Base-by-base conservation (phyloP, 352 stramenopile genomes). In the Phytophthora chlamydospora region DNA sequence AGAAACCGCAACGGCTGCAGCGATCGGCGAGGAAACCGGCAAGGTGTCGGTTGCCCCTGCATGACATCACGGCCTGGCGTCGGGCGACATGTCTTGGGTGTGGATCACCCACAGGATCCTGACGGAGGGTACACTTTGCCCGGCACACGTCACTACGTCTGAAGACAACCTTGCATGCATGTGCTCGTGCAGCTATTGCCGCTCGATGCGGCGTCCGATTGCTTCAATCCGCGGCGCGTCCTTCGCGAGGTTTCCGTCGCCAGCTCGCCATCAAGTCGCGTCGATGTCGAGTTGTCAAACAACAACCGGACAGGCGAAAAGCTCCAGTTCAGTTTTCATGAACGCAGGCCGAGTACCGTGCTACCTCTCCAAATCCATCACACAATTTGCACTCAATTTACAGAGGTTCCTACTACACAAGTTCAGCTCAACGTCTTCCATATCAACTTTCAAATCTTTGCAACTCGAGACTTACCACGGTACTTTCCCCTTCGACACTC, bases 231-330 rank as follows among this genome's bases (percentile, higher is more conserved):
- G n/a, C 27, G n/a, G 52, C 31, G 55, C 46, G 36, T 62, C 44
- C 33, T 35, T 57, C 45, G 44, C 39, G 35, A 63, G 55, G 35
- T 36, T 63, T 63, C 49, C 49, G 48, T 66, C 52, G 58, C 42
- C 27, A 13, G 19, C 29, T 66, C 58, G 58, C 47, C 32, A 17
- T 32, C 36, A 48, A 43, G 54, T 39, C 53, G 49, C 24, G 49
- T 49, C 43, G 43, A n/a, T 45, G 41, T 38, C 38, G 17, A 31
- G 38, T 62, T 51, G 29, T 55, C 49, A 49, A 39, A 66, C 54
- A 55, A 52, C 24, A 27, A 27, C 24, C 4, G 24, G 16, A 48
- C 19, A 34, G 41, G 19, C 19, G 41, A 48, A 48, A 27, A 27
- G 24, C 24, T 27, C 24, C 24, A 27, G 24, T 27, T 27, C 24